These are phyloP conservation scores for Hibiscus tridactylites DNA, from an alignment of 345 rosid species.

Conservation along the genomic window DNA sequence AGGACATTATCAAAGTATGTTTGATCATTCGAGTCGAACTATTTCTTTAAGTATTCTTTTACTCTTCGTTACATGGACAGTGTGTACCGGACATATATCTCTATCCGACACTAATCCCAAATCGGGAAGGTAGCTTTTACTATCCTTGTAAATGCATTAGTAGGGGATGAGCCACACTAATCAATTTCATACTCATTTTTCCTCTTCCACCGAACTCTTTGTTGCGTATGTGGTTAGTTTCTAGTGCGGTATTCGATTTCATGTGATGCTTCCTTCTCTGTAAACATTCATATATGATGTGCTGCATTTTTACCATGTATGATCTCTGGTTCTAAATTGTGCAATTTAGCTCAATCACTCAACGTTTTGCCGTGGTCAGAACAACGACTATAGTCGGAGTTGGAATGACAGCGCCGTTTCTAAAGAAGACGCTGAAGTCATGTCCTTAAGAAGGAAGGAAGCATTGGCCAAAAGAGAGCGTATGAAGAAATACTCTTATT, in stretches of 20 bases:
- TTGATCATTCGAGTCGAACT: not conserved
- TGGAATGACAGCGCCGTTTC: slow-evolving; percentile 62
- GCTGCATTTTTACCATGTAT: not conserved
- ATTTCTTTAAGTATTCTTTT: not conserved
- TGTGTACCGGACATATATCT: too few species aligned
- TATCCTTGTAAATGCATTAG: not conserved
- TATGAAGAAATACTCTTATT: slow-evolving; percentile 72
- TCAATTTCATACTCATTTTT: not conserved
- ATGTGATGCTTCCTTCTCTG: not conserved
- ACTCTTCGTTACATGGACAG: too few species aligned
- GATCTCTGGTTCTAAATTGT: not conserved
- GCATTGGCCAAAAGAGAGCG: slow-evolving; percentile 55
- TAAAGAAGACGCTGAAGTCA: slow-evolving; percentile 50
- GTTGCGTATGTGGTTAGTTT: too few species aligned
- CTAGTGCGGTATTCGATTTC: too few species aligned
- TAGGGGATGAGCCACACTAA: not conserved
- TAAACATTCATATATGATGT: not conserved
- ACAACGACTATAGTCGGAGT: slow-evolving; percentile 28
- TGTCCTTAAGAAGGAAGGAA: slow-evolving; percentile 53
- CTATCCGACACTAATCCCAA: too few species aligned
- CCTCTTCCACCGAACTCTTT: too few species aligned
- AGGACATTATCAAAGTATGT: slow-evolving; percentile 34
- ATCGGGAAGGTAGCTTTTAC: not conserved
- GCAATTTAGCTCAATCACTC: not conserved
- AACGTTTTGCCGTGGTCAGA: slow-evolving; percentile 16